Conservation (phyloP, 1,139 yeast species). For the Blastobotrys malaysiensis region DNA sequence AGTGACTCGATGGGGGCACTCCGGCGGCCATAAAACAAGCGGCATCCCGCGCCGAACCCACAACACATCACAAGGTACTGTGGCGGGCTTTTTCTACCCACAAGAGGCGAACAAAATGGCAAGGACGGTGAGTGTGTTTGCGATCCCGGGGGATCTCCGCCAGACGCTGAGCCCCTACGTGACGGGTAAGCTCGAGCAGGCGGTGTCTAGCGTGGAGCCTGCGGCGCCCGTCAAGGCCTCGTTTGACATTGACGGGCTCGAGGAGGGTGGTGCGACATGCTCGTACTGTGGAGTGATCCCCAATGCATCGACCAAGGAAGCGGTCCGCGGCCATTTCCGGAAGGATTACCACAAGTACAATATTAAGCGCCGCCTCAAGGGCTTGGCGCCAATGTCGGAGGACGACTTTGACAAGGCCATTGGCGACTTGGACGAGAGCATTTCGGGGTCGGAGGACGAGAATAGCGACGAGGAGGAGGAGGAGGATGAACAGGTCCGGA, state of each 20-base stretch:
- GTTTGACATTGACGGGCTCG: slow-evolving; percentile 4
- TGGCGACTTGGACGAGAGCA: slow-evolving; percentile 48
- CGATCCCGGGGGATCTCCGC: neutral
- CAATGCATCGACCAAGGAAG: slow-evolving; percentile 22
- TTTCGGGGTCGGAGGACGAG: slow-evolving; percentile 43
- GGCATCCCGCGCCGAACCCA: neutral
- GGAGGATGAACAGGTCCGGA: slow-evolving; percentile 10
- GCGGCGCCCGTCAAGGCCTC: slow-evolving; percentile 7
- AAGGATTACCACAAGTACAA: slow-evolving; percentile 60
- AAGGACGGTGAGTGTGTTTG: neutral
- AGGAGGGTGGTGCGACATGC: slow-evolving; percentile 12
- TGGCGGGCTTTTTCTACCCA: slow-evolving; percentile 6
- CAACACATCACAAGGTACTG: neutral
- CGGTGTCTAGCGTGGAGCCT: neutral
- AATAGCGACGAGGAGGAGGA: slow-evolving; percentile 36
- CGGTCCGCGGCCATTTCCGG: slow-evolving; percentile 48
- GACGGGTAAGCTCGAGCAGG: neutral
- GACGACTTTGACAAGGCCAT: slow-evolving; percentile 54
- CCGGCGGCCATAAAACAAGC: neutral
- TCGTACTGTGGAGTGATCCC: slow-evolving; percentile 19
- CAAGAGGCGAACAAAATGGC: neutral
- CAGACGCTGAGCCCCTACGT: neutral
- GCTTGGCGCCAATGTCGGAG: slow-evolving; percentile 47
- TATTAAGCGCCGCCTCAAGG: slow-evolving; percentile 47
- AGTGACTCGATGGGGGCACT: neutral